Evolutionary conservation across 2,329 filamentous ascomycete genomes (phyloP), one percentile per base, ranked within the genome.

Genomic region (Calonectria honghensis): DNA sequence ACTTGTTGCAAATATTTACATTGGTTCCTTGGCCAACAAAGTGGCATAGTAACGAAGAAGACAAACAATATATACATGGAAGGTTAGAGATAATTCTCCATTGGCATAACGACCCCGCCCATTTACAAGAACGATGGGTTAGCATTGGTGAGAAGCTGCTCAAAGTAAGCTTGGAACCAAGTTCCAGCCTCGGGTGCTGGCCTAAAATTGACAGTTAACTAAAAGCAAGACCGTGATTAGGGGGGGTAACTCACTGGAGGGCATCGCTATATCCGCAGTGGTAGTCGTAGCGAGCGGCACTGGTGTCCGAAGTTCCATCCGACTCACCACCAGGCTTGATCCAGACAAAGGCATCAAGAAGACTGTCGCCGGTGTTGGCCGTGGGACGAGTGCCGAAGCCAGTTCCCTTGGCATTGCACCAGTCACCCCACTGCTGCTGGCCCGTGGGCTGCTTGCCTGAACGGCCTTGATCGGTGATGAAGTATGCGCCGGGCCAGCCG

Each of bases 331-430:
- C 93, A 6, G 93, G 93, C 88, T 94, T 94, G 78, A 94, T 86
- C 93, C 93, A 94, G 72, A 94, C 92, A 77, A 94, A 92, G 51
- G 92, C 91, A 82, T 94, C 93, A 41, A 90, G 86, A 24, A 92
- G 85, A 2, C 84, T 81, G 76, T 91, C 88, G 18, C 90, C 91
- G 11, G 92, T 94, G 81, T 90, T 86, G n/a, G 91, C 87, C 4
- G 90, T 90, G 2, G 92, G 92, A n/a, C 91, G 89, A n/a, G 84
- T 84, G 74, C 93, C 93, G 75, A 93, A 94, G 10, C 93, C 92
- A 67, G 92, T 91, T 39, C 89, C 90, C 39, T 86, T 88, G 74
- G 91, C 88, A 79, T 94, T 94, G 86, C 92, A 94, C 92, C 93
- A 94, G 81, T 94, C 88, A 52, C 92, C 92, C 91, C 91, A 93